phyloP scores from a whole-genome alignment of 179 eudicot genomes.

The Gypsophila paniculata region DNA sequence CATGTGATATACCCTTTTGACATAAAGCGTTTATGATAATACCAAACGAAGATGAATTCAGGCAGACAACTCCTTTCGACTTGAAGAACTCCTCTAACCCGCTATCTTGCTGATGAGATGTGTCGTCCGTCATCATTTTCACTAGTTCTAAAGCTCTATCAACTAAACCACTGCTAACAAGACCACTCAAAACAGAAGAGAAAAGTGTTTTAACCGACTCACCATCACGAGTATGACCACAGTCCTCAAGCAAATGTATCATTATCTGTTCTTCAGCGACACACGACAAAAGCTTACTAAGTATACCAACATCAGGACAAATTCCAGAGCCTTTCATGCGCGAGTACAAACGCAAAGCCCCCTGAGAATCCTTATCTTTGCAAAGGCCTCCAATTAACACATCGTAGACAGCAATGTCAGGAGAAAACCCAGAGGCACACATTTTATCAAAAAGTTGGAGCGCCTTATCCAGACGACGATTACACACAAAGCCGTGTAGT shows the following conservation, averaged over 20 bases:
- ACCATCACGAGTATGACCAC: conserved; percentile 26
- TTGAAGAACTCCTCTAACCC: conserved; percentile 35
- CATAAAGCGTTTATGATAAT: conserved; percentile 57
- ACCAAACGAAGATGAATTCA: conserved; percentile 46
- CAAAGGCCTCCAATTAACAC: conserved; percentile 65
- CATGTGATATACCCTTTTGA: conserved; percentile 43
- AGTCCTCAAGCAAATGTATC: conserved; percentile 43
- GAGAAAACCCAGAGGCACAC: conserved; percentile 42
- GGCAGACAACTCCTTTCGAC: conserved; percentile 26
- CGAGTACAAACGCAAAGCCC: conserved; percentile 45
- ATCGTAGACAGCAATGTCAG: conserved; percentile 54
- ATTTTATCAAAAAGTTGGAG: conserved; percentile 55
- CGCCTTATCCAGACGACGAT: conserved; percentile 58
- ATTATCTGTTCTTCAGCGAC: conserved; percentile 44
- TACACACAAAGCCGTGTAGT: conserved; percentile 73
- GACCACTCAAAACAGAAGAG: conserved; percentile 48
- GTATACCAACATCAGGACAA: conserved; percentile 52
- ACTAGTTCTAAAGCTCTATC: conserved; percentile 52
- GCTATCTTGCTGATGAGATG: conserved; percentile 14
- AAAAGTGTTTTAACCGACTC: conserved; percentile 33
- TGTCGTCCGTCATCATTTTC: conserved; percentile 37
- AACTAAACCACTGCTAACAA: conserved; percentile 40
- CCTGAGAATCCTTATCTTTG: conserved; percentile 42
- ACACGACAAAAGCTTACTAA: conserved; percentile 44
- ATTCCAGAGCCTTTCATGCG: conserved; percentile 53